Conservation (phyloP, 1,139 yeast genomes). For the Taiozyma sp. region DNA sequence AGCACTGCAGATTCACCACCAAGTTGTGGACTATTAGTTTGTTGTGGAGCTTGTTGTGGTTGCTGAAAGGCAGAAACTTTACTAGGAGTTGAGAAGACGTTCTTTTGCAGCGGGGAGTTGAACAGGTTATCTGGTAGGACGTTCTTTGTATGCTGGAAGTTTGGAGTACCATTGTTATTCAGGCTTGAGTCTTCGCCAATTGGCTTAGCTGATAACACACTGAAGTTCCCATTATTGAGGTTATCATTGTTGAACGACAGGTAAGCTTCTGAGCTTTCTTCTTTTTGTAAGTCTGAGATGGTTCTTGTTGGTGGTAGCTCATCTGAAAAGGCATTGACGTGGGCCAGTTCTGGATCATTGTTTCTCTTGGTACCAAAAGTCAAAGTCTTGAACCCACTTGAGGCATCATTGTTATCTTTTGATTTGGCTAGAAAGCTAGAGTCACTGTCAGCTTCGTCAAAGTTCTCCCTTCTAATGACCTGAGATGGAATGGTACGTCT, state of each 20-base stretch:
- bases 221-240: constrained; percentile 2
- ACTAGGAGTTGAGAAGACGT: constrained; percentile 11
- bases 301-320: constrained; percentile 24
- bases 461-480: constrained; percentile 36
- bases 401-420: constrained; percentile 11
- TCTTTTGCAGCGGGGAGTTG: constrained; percentile 4
- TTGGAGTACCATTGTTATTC: constrained; percentile 1
- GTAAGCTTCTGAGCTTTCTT: constrained; percentile 18
- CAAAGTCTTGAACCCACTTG: constrained; percentile 27
- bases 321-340: constrained; percentile 22
- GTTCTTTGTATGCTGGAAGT: constrained; percentile 1
- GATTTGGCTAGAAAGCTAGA: constrained; percentile 21
- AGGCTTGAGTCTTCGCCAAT: constrained; percentile 1
- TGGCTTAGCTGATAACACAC: constrained; percentile 1
- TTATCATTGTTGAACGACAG: constrained; percentile 12
- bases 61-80: constrained; percentile 21
- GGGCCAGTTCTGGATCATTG: constrained; percentile 12
- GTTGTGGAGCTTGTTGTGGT: background rate
- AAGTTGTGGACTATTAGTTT: constrained; percentile 8
- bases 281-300: constrained; percentile 20
- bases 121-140: constrained; percentile 10
- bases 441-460: constrained; percentile 28
- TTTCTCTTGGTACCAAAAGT: constrained; percentile 33
- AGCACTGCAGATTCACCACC: constrained; percentile 59
- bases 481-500: constrained; percentile 53